A percentile compares a stretch with the other conserved stretches of the same genome.
phyloP scores from a whole-genome alignment of 495 filamentous ascomycete genomes.

The Penicillium waksmanii region DNA sequence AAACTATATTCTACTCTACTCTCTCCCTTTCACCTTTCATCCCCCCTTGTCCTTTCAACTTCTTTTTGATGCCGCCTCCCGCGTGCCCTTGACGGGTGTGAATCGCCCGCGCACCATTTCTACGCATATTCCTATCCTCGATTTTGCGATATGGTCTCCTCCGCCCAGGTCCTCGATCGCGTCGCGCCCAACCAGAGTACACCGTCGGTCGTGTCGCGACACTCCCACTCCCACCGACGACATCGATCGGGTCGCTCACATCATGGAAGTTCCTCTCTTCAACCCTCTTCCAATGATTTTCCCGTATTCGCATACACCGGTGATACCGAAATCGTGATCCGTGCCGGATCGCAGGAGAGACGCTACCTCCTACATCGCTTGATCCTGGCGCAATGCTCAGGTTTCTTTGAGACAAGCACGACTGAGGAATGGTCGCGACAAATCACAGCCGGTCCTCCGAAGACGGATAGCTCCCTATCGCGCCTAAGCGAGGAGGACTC shows the following conservation, averaged over 20 bases:
- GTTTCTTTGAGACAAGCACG: slow-evolving; percentile 90
- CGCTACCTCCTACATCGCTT: slow-evolving; percentile 84
- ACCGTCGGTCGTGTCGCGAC: slow-evolving; percentile 65
- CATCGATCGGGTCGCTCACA: slow-evolving; percentile 81
- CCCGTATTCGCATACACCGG: slow-evolving; percentile 87
- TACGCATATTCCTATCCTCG: background rate
- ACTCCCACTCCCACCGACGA: slow-evolving; percentile 56
- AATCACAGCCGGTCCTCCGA: slow-evolving; percentile 24
- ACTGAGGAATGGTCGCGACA: slow-evolving; percentile 82
- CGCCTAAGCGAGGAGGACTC: slow-evolving; percentile 62
- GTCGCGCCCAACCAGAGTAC: slow-evolving; percentile 51
- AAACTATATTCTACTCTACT: background rate
- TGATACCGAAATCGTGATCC: slow-evolving; percentile 86
- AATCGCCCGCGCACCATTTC: slow-evolving; percentile 16
- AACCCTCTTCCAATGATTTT: slow-evolving; percentile 83
- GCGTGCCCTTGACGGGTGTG: slow-evolving; percentile 26
- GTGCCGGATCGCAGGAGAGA: slow-evolving; percentile 70
- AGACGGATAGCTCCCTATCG: slow-evolving; percentile 47
- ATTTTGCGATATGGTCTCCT: slow-evolving; percentile 65
- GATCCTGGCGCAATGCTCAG: slow-evolving; percentile 84
- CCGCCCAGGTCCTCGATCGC: slow-evolving; percentile 65
- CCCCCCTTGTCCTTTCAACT: background rate
- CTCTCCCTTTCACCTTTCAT: background rate
- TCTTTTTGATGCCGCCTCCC: slow-evolving; percentile 20
- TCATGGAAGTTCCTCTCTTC: slow-evolving; percentile 72